These are phyloP conservation scores for Coemansia sp. DNA, from an alignment of 192 early-diverging fungal genomes.

Conservation along the genomic window DNA sequence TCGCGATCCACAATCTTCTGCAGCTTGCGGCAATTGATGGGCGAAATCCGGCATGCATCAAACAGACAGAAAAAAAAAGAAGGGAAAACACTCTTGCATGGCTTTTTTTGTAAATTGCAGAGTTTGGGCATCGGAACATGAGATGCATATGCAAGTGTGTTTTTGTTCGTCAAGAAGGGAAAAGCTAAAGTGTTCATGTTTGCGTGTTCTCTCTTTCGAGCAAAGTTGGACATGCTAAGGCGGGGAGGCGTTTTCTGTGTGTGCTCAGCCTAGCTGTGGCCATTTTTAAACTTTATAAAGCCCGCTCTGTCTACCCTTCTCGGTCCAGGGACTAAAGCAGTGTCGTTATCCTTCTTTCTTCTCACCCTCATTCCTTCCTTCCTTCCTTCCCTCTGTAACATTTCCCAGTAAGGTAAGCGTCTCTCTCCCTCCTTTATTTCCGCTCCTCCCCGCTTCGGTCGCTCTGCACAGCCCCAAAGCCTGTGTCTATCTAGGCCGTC, in stretches of 20 bases:
- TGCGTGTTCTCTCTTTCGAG: not conserved
- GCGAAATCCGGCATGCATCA: not conserved
- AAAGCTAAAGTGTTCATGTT: conserved; percentile 5
- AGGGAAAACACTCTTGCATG: not conserved
- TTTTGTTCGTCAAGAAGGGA: not conserved
- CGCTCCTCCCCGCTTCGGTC: not conserved
- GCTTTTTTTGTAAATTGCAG: not conserved
- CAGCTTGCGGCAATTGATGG: not conserved
- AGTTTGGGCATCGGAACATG: conserved; percentile 17
- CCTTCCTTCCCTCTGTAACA: not conserved
- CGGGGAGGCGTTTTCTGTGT: not conserved
- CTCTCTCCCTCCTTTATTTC: not conserved
- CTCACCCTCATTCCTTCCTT: not conserved
- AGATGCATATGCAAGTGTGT: not conserved
- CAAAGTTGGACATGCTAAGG: not conserved
- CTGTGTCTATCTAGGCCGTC: too few relatives aligned
- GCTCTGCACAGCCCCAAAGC: too few relatives aligned
- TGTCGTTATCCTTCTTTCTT: conserved; percentile 4
- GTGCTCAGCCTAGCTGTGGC: not conserved
- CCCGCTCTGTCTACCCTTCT: not conserved
- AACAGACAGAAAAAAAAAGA: not conserved
- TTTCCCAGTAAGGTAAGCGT: not conserved
- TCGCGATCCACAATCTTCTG: conserved; percentile 1
- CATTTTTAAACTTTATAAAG: conserved; percentile 4
- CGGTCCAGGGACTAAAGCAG: not conserved